Evolutionary conservation across 164 flowering plant genomes (phyloP), one percentile per base, ranked within the genome.

Genomic region (Piper betle): DNA sequence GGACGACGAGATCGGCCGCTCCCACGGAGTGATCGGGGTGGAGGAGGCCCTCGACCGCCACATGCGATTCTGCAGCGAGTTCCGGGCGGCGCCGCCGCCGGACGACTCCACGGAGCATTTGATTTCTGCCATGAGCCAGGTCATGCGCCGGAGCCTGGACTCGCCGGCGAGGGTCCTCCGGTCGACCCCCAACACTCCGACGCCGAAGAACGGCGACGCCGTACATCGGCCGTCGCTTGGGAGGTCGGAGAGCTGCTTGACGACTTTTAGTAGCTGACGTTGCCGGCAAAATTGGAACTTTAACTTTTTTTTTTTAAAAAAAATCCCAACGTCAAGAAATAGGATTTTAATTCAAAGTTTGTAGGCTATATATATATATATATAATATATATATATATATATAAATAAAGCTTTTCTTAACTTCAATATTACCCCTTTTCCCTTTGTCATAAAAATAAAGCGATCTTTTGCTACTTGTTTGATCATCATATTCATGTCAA

Each of bases 21-120:
- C 87, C 6, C 72, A 75, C 42, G 69, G 80, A 69, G 74, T 83
- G 10, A 79, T 91, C n/a, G 83, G 81, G 73, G 77, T 78, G 0
- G 91, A 84, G 19, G 96, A 91, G 70, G 97, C 96, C 2, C 43
- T 91, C 71, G 71, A 72, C 6, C 75, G 72, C 2, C 97, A 87
- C 72, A 68, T 82, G 75, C 81, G 57, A 61, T 86, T 87, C 68
- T 80, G 87, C 67, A 72, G 76, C 55, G 81, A 77, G 39, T 86
- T 86, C 66, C 68, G 66, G 39, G 69, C 83, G 1, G 50, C 50
- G 50, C 69, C 86, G 0, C 66, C 69, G 6, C 96, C 93, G 0
- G 82, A 87, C 0, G 73, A 88, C 59, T 83, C 96, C 0, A 78
- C 88, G 0, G 71, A 66, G 1, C 64, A 39, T 53, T 62, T 91